Evolutionary conservation across 208 protist genomes (phyloP), one percentile per base, ranked within the genome.

Genomic region (Tetramitus jugosus): DNA sequence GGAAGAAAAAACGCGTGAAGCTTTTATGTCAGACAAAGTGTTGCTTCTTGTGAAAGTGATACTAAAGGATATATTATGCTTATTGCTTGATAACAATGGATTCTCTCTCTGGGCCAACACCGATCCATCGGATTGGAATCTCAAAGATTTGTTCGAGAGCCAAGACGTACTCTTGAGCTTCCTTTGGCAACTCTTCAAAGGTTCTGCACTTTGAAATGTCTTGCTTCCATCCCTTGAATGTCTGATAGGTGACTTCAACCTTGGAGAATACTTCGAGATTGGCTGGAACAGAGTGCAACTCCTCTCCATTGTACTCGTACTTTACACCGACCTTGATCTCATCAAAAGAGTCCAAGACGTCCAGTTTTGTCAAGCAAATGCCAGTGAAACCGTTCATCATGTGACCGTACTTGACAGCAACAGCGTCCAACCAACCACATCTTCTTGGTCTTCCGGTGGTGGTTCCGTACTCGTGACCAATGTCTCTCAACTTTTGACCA

Each of bases 381-480:
- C 42, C 10, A 10, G 60, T 80, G 43, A 84, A 91, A 43, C 87
- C 78, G 60, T 85, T 85, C 20, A 85, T 69, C 69, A 79, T 85
- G 29, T 60, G 31, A 31, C 76, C 62, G 64, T 86, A 86, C 3
- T 80, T 75, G 23, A 86, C 37, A 31, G 81, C 84, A n/a, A 84
- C 76, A 7, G 79, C 26, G 67, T 86, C 84, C 14, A 86, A 60
- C 84, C 84, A 86, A 39, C 84, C 84, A 45, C 84, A 86, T 23
- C 84, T 79, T 49, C 84, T 68, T 75, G 74, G 71, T 78, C 85
- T 68, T 67, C 86, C 86, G 2, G 90, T 93, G 2, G 88, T 90
- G 20, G 88, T 91, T 65, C 90, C 90, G 67, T 82, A 90, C 56
- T 93, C 90, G 62, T 82, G 69, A 45, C 90, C 90, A 39, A 79